Percentiles rank a stretch among this genome's conserved stretches.
These are phyloP conservation scores for Gynochthodes officinalis DNA, from an alignment of 257 asterid genomes.

Conservation along the genomic window DNA sequence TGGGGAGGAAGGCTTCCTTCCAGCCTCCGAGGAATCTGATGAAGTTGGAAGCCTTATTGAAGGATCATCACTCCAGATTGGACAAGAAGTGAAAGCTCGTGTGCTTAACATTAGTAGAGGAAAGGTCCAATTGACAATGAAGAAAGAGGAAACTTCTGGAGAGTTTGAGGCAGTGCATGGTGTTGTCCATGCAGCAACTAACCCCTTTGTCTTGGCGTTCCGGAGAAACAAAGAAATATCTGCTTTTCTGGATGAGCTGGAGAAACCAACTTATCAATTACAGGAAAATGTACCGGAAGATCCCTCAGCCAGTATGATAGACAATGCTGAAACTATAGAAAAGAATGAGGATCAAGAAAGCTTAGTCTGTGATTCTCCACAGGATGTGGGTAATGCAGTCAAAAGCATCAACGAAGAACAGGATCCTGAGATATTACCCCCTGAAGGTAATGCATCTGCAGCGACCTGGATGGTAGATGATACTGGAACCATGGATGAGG, in stretches of 20 bases:
- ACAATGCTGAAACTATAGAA: slow-evolving; percentile 9
- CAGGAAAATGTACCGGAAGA: slow-evolving; percentile 35
- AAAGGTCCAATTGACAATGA: slow-evolving; percentile 83
- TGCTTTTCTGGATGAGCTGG: slow-evolving; percentile 62
- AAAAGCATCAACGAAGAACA: slow-evolving; percentile 7
- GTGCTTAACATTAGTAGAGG: slow-evolving; percentile 81
- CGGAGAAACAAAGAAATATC: slow-evolving; percentile 63
- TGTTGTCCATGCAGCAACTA: slow-evolving; percentile 61
- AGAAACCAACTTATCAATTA: slow-evolving; percentile 29
- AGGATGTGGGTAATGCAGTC: slow-evolving; percentile 26
- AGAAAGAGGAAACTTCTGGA: slow-evolving; percentile 58
- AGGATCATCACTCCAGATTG: slow-evolving; percentile 66
- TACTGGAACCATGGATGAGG: slow-evolving; percentile 25
- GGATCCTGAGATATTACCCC: slow-evolving; percentile 31
- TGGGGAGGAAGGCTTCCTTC: slow-evolving; percentile 96
- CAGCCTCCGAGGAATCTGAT: slow-evolving; percentile 66
- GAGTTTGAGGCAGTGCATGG: slow-evolving; percentile 60
- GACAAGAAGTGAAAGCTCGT: slow-evolving; percentile 86
- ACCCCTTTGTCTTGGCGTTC: slow-evolving; percentile 84
- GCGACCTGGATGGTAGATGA: slow-evolving; percentile 7
- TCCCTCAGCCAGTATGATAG: not conserved
- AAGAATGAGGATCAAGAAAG: slow-evolving; percentile 15
- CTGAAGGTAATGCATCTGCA: slow-evolving; percentile 30
- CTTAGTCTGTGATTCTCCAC: slow-evolving; percentile 16
- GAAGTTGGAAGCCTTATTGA: slow-evolving; percentile 64